A percentile compares a stretch with the other conserved stretches of the same genome.
Evolutionary conservation across 2,329 filamentous ascomycete genomes (phyloP).

Genomic region (Monosporascus ibericus): DNA sequence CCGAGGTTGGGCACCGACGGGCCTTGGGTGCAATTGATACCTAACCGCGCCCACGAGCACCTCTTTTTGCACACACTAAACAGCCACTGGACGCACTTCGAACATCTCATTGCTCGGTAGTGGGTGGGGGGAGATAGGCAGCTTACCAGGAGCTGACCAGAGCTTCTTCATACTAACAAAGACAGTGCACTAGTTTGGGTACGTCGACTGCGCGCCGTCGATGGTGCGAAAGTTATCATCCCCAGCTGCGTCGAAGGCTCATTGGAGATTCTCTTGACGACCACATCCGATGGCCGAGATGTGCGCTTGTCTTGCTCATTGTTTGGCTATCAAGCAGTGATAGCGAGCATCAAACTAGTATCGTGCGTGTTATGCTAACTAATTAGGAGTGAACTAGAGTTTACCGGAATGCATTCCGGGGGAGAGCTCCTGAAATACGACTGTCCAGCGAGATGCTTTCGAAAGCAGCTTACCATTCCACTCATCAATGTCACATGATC

Average conservation of each 20-base stretch:
- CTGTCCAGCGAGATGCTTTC: too few species aligned
- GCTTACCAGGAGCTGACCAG: constrained; percentile 18
- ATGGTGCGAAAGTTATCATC: neutral
- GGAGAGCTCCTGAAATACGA: too few species aligned
- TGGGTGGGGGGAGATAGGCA: constrained; percentile 18
- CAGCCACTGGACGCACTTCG: constrained; percentile 12
- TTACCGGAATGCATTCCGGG: constrained; percentile 1
- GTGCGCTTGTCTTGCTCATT: neutral
- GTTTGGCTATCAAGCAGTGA: neutral
- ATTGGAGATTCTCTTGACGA: neutral
- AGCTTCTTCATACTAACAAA: constrained; percentile 13
- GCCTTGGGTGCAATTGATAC: constrained; percentile 22
- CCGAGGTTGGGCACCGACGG: constrained; percentile 24
- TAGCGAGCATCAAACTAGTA: neutral
- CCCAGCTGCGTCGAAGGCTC: neutral
- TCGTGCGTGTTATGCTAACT: too few species aligned
- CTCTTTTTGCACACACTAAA: constrained; percentile 10
- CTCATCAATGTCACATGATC: constrained; percentile 15
- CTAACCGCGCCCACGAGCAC: constrained; percentile 21
- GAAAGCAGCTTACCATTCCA: neutral
- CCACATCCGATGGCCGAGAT: neutral
- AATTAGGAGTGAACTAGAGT: constrained; percentile 1
- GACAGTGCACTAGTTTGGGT: neutral
- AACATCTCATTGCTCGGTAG: constrained; percentile 20
- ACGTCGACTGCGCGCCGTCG: neutral